These are phyloP conservation scores for Xylaria sp. DNA, from an alignment of 2,329 filamentous ascomycete species.

Conservation along the genomic window DNA sequence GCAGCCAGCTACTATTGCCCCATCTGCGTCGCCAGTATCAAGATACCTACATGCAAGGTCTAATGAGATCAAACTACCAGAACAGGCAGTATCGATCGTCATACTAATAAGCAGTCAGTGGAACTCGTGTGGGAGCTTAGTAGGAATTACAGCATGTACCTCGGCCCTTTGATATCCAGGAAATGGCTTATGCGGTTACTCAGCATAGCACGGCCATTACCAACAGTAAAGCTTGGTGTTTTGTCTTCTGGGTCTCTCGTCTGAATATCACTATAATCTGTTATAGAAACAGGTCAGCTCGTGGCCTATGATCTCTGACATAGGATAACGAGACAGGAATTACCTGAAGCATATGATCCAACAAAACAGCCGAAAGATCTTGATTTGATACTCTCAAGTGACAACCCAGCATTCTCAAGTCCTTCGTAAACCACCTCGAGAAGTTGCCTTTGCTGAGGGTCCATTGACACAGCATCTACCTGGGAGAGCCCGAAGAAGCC, in stretches of 20 bases:
- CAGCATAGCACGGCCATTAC: slow-evolving; percentile 35
- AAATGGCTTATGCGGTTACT: slow-evolving; percentile 43
- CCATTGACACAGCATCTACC: slow-evolving; percentile 29
- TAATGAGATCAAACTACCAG: neutral
- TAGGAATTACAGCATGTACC: neutral
- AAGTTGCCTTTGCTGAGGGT: slow-evolving; percentile 36
- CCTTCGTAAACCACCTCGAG: slow-evolving; percentile 40
- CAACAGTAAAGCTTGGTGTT: slow-evolving; percentile 10
- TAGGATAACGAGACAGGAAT: neutral
- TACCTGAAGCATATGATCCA: slow-evolving; percentile 22
- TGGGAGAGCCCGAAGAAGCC: slow-evolving; percentile 35
- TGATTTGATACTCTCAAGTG: slow-evolving; percentile 26
- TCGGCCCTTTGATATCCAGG: slow-evolving; percentile 40
- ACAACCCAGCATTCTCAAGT: slow-evolving; percentile 37
- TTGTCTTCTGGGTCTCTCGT: neutral
- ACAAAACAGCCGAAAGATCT: slow-evolving; percentile 32
- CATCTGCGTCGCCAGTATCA: slow-evolving; percentile 27
- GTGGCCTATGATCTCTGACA: neutral
- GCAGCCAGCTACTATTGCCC: slow-evolving; percentile 38
- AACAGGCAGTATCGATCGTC: slow-evolving; percentile 11
- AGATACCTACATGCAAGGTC: neutral
- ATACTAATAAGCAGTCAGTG: slow-evolving; percentile 9
- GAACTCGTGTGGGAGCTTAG: neutral
- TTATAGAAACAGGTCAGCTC: too few relatives aligned
- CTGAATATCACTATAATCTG: neutral